A percentile compares a stretch with the other conserved stretches of the same genome.
Conservation (phyloP, 805 yeast genomes). For the Yamadazyma kitorensis region DNA sequence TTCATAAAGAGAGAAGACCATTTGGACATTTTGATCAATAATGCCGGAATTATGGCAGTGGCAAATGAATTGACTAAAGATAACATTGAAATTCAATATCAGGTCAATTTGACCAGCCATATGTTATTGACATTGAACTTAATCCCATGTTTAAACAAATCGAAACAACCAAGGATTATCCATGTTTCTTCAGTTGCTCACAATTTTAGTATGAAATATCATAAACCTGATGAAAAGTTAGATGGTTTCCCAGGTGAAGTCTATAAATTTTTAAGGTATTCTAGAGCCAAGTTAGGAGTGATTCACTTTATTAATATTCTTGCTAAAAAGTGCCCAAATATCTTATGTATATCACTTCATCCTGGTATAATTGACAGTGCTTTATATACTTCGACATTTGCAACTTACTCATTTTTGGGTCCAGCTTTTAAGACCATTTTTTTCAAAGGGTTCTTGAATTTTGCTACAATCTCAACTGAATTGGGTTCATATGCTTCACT, state of each 20-base stretch:
- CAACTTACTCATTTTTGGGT: constrained; percentile 1
- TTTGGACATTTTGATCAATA: constrained; percentile 34
- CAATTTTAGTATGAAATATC: constrained; percentile 20
- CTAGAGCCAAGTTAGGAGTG: constrained; percentile 30
- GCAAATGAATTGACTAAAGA: constrained; percentile 35
- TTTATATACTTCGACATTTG: constrained; percentile 21
- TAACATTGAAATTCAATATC: constrained; percentile 39
- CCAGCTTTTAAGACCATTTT: constrained; percentile 1
- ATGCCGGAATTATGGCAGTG: constrained; percentile 43
- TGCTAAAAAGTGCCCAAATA: constrained; percentile 26
- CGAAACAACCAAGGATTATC: constrained; percentile 28
- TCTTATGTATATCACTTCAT: constrained; percentile 33
- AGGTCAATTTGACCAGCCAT: constrained; percentile 36
- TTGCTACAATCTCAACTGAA: constrained; percentile 29
- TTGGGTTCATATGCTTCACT: constrained; percentile 34
- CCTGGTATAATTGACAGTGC: constrained; percentile 39
- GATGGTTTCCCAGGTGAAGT: constrained; percentile 22
- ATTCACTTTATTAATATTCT: constrained; percentile 30
- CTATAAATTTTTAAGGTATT: constrained; percentile 34
- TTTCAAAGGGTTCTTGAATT: constrained; percentile 14
- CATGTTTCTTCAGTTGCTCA: constrained; percentile 34
- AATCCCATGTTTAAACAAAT: constrained; percentile 23
- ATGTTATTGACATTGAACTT: constrained; percentile 30
- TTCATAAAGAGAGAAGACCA: constrained; percentile 23
- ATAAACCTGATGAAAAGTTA: constrained; percentile 22